phyloP scores from a whole-genome alignment of 805 yeast genomes.

The Yarrowia sp. region DNA sequence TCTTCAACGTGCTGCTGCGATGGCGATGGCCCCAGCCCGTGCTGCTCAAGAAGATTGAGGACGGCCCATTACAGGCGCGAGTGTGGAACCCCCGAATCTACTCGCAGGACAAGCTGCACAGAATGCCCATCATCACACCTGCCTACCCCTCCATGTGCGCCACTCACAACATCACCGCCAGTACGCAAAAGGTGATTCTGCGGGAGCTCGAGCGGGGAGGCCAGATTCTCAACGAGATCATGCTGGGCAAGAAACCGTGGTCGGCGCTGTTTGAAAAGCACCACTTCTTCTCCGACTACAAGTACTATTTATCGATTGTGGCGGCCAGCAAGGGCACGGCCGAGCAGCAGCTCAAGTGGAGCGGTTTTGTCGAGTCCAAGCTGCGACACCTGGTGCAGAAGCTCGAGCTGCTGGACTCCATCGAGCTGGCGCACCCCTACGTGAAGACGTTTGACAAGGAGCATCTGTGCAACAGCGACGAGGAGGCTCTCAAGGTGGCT shows the following conservation, averaged over 20 bases:
- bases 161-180: slow-evolving; percentile 87
- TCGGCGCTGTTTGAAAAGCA: slow-evolving; percentile 71
- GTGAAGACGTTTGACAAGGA: slow-evolving; percentile 68
- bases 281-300: slow-evolving; percentile 77
- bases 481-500: slow-evolving; percentile 56
- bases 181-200: slow-evolving; percentile 80
- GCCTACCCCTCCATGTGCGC: slow-evolving; percentile 99
- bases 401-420: slow-evolving; percentile 72
- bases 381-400: slow-evolving; percentile 78
- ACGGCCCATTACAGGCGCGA: slow-evolving; percentile 92
- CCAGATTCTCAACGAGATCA: slow-evolving; percentile 66
- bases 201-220: slow-evolving; percentile 77
- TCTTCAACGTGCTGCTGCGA: slow-evolving; percentile 77
- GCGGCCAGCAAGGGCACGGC: slow-evolving; percentile 69
- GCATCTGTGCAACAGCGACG: slow-evolving; percentile 49
- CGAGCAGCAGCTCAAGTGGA: slow-evolving; percentile 87
- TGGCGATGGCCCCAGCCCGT: slow-evolving; percentile 99
- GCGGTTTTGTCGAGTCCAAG: slow-evolving; percentile 89
- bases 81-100: slow-evolving; percentile 96
- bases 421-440: slow-evolving; percentile 85
- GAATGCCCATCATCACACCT: slow-evolving; percentile 98
- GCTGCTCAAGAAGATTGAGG: slow-evolving; percentile 85
- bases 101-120: slow-evolving; percentile 82
- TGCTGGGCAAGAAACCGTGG: slow-evolving; percentile 66
- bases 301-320: slow-evolving; percentile 78